phyloP scores from a whole-genome alignment of 2,329 filamentous ascomycete species.

The Endoconidiophora polonica region DNA sequence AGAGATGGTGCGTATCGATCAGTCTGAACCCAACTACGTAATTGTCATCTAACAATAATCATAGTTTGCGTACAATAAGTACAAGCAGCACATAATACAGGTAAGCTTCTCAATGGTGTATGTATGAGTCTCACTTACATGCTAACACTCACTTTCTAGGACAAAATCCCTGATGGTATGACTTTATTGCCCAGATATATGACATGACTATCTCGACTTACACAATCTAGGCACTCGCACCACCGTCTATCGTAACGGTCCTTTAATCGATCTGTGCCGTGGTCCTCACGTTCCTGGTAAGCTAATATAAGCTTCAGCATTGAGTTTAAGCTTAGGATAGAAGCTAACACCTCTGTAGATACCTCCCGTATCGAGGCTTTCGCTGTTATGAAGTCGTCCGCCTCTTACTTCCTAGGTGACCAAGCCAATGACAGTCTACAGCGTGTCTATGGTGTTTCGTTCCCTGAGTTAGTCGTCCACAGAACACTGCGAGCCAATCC shows the following conservation, averaged over 20 bases:
- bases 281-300: slow-evolving; percentile 72
- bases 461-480: slow-evolving; percentile 25
- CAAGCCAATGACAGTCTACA: slow-evolving; percentile 89
- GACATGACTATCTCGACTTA: neutral
- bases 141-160: slow-evolving; percentile 24
- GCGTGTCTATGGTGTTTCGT: slow-evolving; percentile 90
- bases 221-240: slow-evolving; percentile 34
- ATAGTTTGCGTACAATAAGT: slow-evolving; percentile 86
- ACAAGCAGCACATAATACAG: slow-evolving; percentile 91
- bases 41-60: neutral
- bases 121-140: neutral
- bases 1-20: slow-evolving; percentile 40
- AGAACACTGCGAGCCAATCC: neutral
- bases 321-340: neutral
- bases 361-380: slow-evolving; percentile 91
- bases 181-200: slow-evolving; percentile 19
- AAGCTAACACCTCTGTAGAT: slow-evolving; percentile 22
- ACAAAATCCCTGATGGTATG: slow-evolving; percentile 71
- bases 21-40: neutral
- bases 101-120: slow-evolving; percentile 10
- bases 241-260: slow-evolving; percentile 88
- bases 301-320: neutral
- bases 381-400: slow-evolving; percentile 66
- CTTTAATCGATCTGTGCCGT: slow-evolving; percentile 85
- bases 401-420: slow-evolving; percentile 67